These are phyloP conservation scores for Tolypocladium capitatum DNA, from an alignment of 2,329 filamentous ascomycete genomes.

Conservation along the genomic window DNA sequence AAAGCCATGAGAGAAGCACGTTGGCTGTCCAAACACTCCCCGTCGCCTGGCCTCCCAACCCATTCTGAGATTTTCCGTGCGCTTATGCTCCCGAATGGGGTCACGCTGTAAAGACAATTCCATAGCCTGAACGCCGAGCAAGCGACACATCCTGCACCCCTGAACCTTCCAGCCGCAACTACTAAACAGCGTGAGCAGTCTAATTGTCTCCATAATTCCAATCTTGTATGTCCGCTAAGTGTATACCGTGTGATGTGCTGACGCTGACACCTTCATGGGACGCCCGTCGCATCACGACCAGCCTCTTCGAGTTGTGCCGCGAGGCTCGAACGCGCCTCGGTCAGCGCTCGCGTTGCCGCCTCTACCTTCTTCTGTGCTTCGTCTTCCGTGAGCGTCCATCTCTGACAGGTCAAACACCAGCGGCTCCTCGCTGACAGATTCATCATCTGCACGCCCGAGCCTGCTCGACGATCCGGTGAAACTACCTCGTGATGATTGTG, in stretches of 20 bases:
- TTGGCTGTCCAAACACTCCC: background rate
- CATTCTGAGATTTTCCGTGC: background rate
- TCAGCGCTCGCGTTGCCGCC: conserved; percentile 26
- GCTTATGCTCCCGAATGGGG: background rate
- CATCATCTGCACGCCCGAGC: conserved; percentile 28
- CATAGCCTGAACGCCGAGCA: background rate
- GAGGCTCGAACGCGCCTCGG: conserved; percentile 25
- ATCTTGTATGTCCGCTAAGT: background rate
- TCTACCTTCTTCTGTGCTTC: conserved; percentile 43
- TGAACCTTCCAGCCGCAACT: background rate
- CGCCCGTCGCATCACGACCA: conserved; percentile 14
- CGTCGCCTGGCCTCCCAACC: background rate
- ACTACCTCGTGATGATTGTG: conserved; percentile 31
- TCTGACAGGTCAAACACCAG: conserved; percentile 63
- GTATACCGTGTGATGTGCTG: background rate
- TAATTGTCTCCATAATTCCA: background rate
- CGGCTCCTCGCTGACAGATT: conserved; percentile 51
- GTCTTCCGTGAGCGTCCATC: conserved; percentile 44
- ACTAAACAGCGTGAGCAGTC: background rate
- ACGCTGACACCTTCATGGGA: background rate
- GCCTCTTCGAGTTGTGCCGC: conserved; percentile 21
- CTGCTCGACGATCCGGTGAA: conserved; percentile 26
- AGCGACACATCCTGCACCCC: background rate
- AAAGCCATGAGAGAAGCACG: background rate
- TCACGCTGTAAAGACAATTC: background rate